A percentile compares a stretch with the other conserved stretches of the same genome.
These are phyloP conservation scores for Mantamonas sphyraenae DNA, from an alignment of 78 protist genomes.

Conservation along the genomic window DNA sequence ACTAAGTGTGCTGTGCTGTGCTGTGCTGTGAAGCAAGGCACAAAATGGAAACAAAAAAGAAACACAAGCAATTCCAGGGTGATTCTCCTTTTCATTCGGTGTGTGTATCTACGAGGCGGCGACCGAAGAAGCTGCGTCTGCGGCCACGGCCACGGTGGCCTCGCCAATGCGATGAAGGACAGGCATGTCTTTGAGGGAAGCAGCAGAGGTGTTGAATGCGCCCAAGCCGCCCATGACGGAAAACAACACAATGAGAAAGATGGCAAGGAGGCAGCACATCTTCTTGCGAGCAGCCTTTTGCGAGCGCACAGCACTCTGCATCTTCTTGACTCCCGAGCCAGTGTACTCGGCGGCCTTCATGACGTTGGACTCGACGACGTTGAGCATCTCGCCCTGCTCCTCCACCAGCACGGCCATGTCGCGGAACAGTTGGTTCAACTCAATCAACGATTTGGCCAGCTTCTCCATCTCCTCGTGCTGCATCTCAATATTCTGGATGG, in stretches of 20 bases:
- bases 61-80: too few relatives aligned
- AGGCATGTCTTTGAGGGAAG: too few relatives aligned
- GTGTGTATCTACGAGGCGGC: too few relatives aligned
- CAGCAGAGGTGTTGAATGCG: too few relatives aligned
- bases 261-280: constrained; percentile 22
- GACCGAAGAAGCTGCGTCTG: too few relatives aligned
- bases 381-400: constrained; percentile 65
- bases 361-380: constrained; percentile 62
- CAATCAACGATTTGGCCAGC: constrained; percentile 60
- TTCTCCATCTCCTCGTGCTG: constrained; percentile 60
- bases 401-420: constrained; percentile 74
- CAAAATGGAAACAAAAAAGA: too few relatives aligned
- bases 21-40: too few relatives aligned
- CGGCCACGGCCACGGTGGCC: too few relatives aligned
- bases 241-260: constrained; percentile 30
- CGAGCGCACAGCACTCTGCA: constrained; percentile 46
- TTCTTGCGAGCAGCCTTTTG: neutral
- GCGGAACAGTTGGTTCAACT: constrained; percentile 67
- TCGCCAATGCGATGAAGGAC: too few relatives aligned
- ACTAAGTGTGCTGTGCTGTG: too few relatives aligned
- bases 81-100: too few relatives aligned
- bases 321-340: constrained; percentile 45
- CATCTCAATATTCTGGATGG: constrained; percentile 58
- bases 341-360: constrained; percentile 44
- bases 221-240: too few relatives aligned